Percentiles rank a stretch among this genome's conserved stretches.
phyloP scores from a whole-genome alignment of 345 rosid genomes.

The Eucalyptus cladocalyx region DNA sequence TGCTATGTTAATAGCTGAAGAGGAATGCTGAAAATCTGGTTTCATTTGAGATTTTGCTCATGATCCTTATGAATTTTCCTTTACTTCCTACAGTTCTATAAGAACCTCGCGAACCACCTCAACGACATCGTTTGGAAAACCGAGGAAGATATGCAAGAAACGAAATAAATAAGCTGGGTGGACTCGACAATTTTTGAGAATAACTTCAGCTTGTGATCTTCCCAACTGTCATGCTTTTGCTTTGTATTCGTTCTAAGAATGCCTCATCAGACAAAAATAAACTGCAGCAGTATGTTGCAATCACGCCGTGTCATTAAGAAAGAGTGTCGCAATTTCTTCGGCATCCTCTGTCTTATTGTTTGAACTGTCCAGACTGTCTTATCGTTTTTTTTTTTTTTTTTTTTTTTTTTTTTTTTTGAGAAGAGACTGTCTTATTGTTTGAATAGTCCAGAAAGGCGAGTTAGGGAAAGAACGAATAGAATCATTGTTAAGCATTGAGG shows the following conservation, averaged over 20 bases:
- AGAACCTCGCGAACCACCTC: slow-evolving; percentile 6
- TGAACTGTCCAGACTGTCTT: no score
- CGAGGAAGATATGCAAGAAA: slow-evolving; percentile 5
- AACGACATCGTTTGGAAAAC: slow-evolving; percentile 6
- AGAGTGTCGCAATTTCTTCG: background rate
- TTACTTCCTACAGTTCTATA: background rate
- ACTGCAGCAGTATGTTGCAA: background rate
- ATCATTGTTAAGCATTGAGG: background rate
- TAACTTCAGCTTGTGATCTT: background rate
- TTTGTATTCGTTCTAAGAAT: background rate
- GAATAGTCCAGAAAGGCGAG: background rate
- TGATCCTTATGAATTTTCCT: background rate
- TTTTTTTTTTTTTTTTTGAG: no score
- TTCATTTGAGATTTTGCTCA: background rate
- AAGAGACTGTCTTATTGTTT: no score
- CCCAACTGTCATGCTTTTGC: background rate
- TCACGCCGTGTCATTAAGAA: background rate
- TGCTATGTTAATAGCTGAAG: background rate
- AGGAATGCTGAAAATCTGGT: background rate
- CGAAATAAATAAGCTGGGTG: background rate
- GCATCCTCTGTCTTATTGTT: background rate
- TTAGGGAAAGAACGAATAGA: background rate
- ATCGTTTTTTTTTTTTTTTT: no score
- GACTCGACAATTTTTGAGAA: background rate
- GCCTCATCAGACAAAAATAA: background rate